A percentile compares a stretch with the other conserved stretches of the same genome.
Evolutionary conservation across 768 basidiomycete genomes (phyloP).

Genomic region (Hypsizygus marmoreus): DNA sequence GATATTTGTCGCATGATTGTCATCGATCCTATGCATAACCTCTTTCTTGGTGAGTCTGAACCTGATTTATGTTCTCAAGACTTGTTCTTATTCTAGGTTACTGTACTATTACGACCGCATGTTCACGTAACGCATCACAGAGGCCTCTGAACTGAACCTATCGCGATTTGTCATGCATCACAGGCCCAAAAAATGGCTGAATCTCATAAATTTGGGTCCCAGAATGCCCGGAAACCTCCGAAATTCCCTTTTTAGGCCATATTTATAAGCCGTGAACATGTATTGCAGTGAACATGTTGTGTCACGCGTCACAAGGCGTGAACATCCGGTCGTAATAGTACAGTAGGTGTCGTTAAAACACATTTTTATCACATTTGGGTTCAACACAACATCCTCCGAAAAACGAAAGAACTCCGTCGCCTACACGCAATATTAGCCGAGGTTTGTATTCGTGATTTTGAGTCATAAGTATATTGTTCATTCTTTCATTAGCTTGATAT

Average conservation of each 20-base stretch:
- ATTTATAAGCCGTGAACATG: too few relatives aligned
- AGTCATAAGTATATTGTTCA: background rate
- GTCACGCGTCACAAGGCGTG: too few relatives aligned
- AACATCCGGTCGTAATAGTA: too few relatives aligned
- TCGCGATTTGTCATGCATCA: too few relatives aligned
- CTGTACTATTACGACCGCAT: too few relatives aligned
- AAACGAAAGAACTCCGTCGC: constrained; percentile 16
- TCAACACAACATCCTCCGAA: constrained; percentile 20
- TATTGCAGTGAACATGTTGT: too few relatives aligned
- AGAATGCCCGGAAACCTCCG: too few relatives aligned
- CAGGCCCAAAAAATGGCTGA: too few relatives aligned
- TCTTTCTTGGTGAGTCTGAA: constrained; percentile 24
- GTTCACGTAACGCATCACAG: too few relatives aligned
- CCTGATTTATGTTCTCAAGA: background rate
- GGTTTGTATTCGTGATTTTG: background rate
- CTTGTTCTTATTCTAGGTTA: background rate
- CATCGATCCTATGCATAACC: constrained; percentile 35
- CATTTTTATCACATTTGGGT: constrained; percentile 31
- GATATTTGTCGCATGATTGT: constrained; percentile 25
- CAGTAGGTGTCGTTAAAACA: constrained; percentile 24
- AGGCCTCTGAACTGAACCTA: too few relatives aligned
- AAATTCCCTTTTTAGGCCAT: too few relatives aligned
- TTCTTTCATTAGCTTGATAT: background rate
- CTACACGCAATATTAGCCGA: background rate
- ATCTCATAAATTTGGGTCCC: too few relatives aligned